phyloP scores from a whole-genome alignment of 2,329 filamentous ascomycete genomes.

The Hypomyces perniciosus region DNA sequence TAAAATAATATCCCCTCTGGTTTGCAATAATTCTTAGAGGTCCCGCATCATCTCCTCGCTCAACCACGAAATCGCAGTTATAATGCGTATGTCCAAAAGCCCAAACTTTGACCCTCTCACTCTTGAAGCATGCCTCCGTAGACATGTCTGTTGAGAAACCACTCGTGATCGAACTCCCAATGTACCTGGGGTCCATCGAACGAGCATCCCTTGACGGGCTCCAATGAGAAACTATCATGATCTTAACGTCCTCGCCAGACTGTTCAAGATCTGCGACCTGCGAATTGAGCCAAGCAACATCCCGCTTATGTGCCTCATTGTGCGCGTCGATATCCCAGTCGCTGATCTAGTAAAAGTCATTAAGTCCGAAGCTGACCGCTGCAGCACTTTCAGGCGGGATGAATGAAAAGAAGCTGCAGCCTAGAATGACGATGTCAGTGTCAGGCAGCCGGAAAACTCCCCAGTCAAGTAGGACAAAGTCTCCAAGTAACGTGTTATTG shows the following conservation, averaged over 20 bases:
- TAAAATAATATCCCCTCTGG: background rate
- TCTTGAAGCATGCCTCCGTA: background rate
- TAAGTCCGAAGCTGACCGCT: conserved; percentile 37
- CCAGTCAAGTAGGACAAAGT: conserved; percentile 36
- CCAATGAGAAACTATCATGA: conserved; percentile 36
- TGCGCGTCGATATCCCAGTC: conserved; percentile 35
- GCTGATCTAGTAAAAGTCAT: conserved; percentile 46
- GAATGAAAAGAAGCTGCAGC: conserved; percentile 42
- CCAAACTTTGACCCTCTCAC: background rate
- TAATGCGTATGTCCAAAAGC: background rate
- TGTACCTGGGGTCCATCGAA: background rate
- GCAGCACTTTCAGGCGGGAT: conserved; percentile 33
- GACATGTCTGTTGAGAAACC: background rate
- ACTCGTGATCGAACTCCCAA: background rate
- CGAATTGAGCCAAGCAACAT: conserved; percentile 39
- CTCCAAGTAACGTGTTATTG: conserved; percentile 24
- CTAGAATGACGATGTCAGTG: conserved; percentile 26
- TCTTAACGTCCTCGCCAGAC: conserved; percentile 22
- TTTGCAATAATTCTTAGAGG: background rate
- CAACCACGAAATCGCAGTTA: background rate
- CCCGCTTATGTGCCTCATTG: conserved; percentile 30
- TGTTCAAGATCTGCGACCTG: conserved; percentile 22
- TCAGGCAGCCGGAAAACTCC: conserved; percentile 17
- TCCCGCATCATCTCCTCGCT: background rate
- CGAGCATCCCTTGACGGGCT: conserved; percentile 30